A percentile compares a stretch with the other conserved stretches of the same genome.
Conservation (phyloP, 2,329 filamentous ascomycete genomes). For the Cordyceps cateniannulata region DNA sequence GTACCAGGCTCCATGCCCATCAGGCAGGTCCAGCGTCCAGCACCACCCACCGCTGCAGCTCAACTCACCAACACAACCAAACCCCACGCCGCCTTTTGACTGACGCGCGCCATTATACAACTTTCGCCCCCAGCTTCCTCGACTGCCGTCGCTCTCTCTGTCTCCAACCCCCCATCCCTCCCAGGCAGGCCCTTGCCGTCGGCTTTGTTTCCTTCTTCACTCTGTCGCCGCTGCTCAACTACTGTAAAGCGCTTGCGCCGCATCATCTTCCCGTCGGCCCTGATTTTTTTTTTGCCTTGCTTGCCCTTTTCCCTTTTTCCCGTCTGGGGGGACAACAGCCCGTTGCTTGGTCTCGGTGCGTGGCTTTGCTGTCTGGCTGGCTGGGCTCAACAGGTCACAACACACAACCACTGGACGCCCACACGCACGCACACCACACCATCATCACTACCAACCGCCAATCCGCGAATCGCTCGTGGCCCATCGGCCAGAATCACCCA, state of each 20-base stretch:
- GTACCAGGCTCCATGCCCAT: not conserved
- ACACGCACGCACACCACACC: constrained; percentile 18
- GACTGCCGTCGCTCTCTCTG: not conserved
- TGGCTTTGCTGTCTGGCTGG: constrained; percentile 8
- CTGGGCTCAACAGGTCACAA: constrained; percentile 7
- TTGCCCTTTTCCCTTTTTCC: not conserved
- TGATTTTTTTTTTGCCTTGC: not conserved
- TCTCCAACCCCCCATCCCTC: constrained; percentile 4
- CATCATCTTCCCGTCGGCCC: not conserved
- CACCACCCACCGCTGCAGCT: not conserved
- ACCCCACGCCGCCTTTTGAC: constrained; percentile 11
- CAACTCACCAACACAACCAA: constrained; percentile 9
- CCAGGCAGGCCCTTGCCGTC: constrained; percentile 9
- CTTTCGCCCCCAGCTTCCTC: constrained; percentile 10
- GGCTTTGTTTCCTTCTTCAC: not conserved
- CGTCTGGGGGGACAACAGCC: not conserved
- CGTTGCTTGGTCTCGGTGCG: constrained; percentile 1
- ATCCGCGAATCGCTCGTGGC: not conserved
- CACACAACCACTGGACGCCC: constrained; percentile 17
- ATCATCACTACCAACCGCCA: not conserved
- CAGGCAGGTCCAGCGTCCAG: no score
- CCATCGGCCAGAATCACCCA: not conserved
- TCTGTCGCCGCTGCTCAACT: not conserved
- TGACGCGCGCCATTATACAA: constrained; percentile 13
- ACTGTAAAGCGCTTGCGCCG: not conserved